A percentile compares a stretch with the other conserved stretches of the same genome.
These are phyloP conservation scores for Pseudevernia furfuracea DNA, from an alignment of 495 filamentous ascomycete species.

Conservation along the genomic window DNA sequence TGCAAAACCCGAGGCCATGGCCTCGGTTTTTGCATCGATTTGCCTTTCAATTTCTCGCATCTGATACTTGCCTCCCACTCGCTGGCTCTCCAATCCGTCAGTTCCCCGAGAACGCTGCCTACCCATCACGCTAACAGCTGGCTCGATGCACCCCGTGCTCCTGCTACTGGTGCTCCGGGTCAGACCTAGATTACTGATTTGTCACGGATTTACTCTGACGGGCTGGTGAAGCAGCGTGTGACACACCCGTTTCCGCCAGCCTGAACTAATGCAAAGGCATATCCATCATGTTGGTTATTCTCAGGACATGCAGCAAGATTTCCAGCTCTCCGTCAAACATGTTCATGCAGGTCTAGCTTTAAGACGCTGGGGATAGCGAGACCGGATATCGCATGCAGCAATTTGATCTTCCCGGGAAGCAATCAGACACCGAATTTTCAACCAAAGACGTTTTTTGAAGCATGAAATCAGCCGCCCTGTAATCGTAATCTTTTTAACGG, in stretches of 20 bases:
- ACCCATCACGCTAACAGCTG: background rate
- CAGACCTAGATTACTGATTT: background rate
- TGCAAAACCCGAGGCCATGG: constrained; percentile 8
- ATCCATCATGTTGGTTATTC: background rate
- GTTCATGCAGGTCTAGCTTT: background rate
- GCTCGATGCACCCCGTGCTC: background rate
- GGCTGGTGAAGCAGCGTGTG: background rate
- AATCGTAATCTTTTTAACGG: background rate
- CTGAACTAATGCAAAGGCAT: background rate
- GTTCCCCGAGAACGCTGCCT: background rate
- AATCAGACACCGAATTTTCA: background rate
- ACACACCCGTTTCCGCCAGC: background rate
- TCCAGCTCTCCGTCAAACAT: background rate
- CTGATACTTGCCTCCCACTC: background rate
- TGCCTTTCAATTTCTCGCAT: background rate
- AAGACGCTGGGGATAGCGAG: background rate
- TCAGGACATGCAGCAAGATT: background rate
- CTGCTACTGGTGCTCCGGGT: background rate
- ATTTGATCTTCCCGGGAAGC: background rate
- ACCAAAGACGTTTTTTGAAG: background rate
- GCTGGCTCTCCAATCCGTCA: background rate
- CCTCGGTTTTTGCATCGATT: constrained; percentile 6
- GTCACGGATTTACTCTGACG: background rate
- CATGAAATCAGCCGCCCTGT: background rate
- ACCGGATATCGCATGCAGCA: background rate